phyloP scores from a whole-genome alignment of 176 grass and related monocot species.

The Chloris gayana region DNA sequence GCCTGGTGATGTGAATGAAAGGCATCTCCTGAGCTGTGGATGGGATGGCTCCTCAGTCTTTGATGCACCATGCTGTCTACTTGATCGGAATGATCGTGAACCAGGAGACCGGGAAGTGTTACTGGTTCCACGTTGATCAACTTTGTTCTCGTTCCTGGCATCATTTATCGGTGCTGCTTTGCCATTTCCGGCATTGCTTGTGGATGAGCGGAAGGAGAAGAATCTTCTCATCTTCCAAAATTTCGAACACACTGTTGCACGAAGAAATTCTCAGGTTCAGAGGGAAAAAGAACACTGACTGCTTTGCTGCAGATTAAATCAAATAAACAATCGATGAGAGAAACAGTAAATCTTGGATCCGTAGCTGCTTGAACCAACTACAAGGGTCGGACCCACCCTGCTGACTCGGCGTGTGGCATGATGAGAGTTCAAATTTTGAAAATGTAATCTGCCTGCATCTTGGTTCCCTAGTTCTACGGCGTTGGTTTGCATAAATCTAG shows the following conservation, averaged over 20 bases:
- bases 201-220: conserved; percentile 68
- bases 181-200: conserved; percentile 35
- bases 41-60: conserved; percentile 40
- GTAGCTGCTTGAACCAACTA: not conserved
- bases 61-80: conserved; percentile 17
- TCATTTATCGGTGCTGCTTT: conserved; percentile 31
- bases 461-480: not conserved
- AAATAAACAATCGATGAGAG: not conserved
- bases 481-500: not conserved
- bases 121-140: conserved; percentile 12
- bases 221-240: conserved; percentile 67
- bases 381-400: not conserved
- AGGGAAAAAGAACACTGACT: not conserved
- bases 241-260: conserved; percentile 15
- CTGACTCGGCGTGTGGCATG: not conserved
- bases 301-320: not conserved
- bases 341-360: not conserved
- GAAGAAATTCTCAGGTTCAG: not conserved
- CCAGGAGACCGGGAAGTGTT: conserved; percentile 33
- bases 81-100: conserved; percentile 38
- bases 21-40: conserved; percentile 54
- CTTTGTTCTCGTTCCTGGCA: conserved; percentile 34
- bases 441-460: not conserved
- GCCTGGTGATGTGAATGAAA: conserved; percentile 53
- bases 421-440: not conserved